Evolutionary conservation across 495 filamentous ascomycete genomes (phyloP).

Genomic region (Neurospora sp.): DNA sequence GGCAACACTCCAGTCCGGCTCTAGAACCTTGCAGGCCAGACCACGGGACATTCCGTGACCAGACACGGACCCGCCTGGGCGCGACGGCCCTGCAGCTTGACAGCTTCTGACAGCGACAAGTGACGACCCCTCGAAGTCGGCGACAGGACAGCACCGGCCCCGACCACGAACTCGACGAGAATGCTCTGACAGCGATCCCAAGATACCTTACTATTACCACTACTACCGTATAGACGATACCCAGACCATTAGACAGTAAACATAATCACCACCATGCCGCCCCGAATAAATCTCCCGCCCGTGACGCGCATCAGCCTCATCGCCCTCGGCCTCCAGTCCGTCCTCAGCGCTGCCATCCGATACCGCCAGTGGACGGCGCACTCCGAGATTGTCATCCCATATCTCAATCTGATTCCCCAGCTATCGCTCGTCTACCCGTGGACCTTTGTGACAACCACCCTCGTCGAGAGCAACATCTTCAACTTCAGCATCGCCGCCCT

Average conservation of each 20-base stretch:
- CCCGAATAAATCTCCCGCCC: constrained; percentile 85
- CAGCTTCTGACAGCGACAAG: background rate
- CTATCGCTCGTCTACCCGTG: constrained; percentile 80
- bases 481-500: constrained; percentile 69
- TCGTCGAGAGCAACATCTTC: constrained; percentile 90
- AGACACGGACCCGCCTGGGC: background rate
- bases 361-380: constrained; percentile 51
- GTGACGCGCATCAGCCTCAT: constrained; percentile 75
- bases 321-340: constrained; percentile 61
- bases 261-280: constrained; percentile 49
- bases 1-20: background rate
- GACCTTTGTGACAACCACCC: constrained; percentile 77
- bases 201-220: background rate
- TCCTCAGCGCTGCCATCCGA: constrained; percentile 71
- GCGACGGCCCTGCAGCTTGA: background rate
- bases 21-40: background rate
- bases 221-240: background rate
- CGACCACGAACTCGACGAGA: background rate
- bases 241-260: no score
- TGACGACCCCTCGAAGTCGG: background rate
- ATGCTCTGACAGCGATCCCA: background rate
- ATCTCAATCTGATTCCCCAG: constrained; percentile 77
- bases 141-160: background rate
- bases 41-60: background rate
- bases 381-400: constrained; percentile 60